A percentile compares a stretch with the other conserved stretches of the same genome.
phyloP scores from a whole-genome alignment of 1,139 yeast species.

The Eremothecium cymbalariae region DNA sequence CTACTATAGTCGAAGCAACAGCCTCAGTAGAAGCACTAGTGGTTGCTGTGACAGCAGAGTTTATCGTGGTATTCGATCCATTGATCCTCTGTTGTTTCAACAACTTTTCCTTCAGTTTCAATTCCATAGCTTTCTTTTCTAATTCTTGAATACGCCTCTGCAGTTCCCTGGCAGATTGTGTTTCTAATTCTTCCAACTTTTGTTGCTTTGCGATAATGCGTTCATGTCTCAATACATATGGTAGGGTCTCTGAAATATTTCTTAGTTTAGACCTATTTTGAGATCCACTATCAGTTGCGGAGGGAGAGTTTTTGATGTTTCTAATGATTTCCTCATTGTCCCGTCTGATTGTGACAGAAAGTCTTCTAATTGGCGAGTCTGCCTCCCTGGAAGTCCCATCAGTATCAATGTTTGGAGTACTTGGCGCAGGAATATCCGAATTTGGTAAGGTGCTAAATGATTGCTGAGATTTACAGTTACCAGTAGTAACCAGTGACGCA shows the following conservation, averaged over 20 bases:
- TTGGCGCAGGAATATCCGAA: slow-evolving; percentile 16
- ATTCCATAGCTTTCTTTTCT: slow-evolving; percentile 66
- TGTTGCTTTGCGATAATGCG: slow-evolving; percentile 66
- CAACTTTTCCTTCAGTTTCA: slow-evolving; percentile 56
- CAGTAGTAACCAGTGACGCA: slow-evolving; percentile 30
- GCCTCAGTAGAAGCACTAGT: not conserved
- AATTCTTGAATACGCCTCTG: slow-evolving; percentile 66
- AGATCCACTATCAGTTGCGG: slow-evolving; percentile 29
- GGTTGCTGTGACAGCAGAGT: not conserved
- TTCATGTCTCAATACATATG: slow-evolving; percentile 71
- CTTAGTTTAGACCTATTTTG: slow-evolving; percentile 64
- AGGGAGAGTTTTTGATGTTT: slow-evolving; percentile 49
- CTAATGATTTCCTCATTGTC: slow-evolving; percentile 38
- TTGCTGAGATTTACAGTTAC: slow-evolving; percentile 29
- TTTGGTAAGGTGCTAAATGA: slow-evolving; percentile 21
- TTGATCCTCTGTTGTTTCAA: slow-evolving; percentile 27
- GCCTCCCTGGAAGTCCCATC: slow-evolving; percentile 9
- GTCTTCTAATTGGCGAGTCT: slow-evolving; percentile 32
- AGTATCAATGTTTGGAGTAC: slow-evolving; percentile 24
- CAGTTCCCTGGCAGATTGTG: slow-evolving; percentile 65
- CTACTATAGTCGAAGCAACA: too few relatives aligned
- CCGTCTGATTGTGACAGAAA: slow-evolving; percentile 32
- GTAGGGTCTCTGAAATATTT: slow-evolving; percentile 73
- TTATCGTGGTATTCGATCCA: not conserved
- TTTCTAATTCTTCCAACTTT: slow-evolving; percentile 68